A percentile compares a stretch with the other conserved stretches of the same genome.
These are phyloP conservation scores for Decorospora gaudefroyi DNA, from an alignment of 2,329 filamentous ascomycete genomes.

Conservation along the genomic window DNA sequence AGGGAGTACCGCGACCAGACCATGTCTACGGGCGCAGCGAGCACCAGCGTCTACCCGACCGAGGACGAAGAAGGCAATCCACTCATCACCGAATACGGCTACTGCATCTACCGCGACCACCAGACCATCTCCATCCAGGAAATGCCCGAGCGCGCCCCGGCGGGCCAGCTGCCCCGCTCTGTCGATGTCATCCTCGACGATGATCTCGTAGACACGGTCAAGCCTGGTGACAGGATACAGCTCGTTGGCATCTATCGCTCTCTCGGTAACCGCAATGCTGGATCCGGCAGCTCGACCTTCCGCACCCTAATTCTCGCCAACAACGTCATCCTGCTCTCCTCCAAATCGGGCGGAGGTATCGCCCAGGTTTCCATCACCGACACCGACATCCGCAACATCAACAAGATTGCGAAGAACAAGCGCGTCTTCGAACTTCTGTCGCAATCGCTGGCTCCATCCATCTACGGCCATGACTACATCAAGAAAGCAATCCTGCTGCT, in stretches of 20 bases:
- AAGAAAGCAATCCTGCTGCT: slow-evolving; percentile 97
- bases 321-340: slow-evolving; percentile 91
- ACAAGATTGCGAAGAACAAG: slow-evolving; percentile 93
- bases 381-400: slow-evolving; percentile 97
- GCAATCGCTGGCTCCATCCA: slow-evolving; percentile 92
- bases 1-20: slow-evolving; percentile 95
- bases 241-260: slow-evolving; percentile 96
- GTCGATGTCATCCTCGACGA: slow-evolving; percentile 98
- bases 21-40: slow-evolving; percentile 86
- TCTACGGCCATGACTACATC: slow-evolving; percentile 95
- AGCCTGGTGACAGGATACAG: slow-evolving; percentile 94
- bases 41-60: slow-evolving; percentile 89
- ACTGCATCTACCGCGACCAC: slow-evolving; percentile 93
- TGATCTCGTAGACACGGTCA: slow-evolving; percentile 90
- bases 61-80: slow-evolving; percentile 93
- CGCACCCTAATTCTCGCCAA: slow-evolving; percentile 93
- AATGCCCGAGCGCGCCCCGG: slow-evolving; percentile 96
- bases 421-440: slow-evolving; percentile 91
- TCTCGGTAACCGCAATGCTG: slow-evolving; percentile 90
- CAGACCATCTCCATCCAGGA: slow-evolving; percentile 98
- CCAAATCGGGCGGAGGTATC: slow-evolving; percentile 92
- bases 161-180: slow-evolving; percentile 89
- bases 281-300: slow-evolving; percentile 88
- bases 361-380: slow-evolving; percentile 92
- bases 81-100: slow-evolving; percentile 92